Conservation (phyloP, 2,329 filamentous ascomycete species). For the Xylariaceae sp. region DNA sequence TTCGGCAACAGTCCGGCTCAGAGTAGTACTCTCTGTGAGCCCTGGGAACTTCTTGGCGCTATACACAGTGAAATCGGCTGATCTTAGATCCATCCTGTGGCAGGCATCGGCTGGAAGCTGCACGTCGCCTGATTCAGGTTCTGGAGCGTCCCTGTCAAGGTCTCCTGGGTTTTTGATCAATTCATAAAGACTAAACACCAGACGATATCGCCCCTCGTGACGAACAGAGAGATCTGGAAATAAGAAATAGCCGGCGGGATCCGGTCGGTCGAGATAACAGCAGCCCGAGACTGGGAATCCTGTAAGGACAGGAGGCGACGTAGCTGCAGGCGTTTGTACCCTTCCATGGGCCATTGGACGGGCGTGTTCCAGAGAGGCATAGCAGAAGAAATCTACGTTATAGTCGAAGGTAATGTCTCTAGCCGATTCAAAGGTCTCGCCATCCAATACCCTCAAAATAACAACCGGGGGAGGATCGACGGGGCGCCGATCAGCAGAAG, state of each 20-base stretch:
- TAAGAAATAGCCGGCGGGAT: constrained; percentile 87
- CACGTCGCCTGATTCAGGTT: constrained; percentile 42
- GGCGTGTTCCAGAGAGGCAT: constrained; percentile 86
- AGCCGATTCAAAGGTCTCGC: constrained; percentile 63
- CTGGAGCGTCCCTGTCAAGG: constrained; percentile 63
- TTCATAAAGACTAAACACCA: constrained; percentile 93
- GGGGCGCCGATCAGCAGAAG: constrained; percentile 85
- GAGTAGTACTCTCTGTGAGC: constrained; percentile 82
- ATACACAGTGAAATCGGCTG: constrained; percentile 83
- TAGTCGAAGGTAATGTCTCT: constrained; percentile 86
- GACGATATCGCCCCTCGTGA: constrained; percentile 90
- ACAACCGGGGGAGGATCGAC: constrained; percentile 96
- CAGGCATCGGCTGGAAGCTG: constrained; percentile 63
- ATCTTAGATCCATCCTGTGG: constrained; percentile 90
- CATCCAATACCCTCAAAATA: constrained; percentile 85
- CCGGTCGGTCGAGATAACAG: constrained; percentile 90
- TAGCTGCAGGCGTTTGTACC: constrained; percentile 69
- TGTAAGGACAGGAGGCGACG: constrained; percentile 83
- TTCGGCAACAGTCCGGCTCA: constrained; percentile 92
- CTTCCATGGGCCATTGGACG: constrained; percentile 83
- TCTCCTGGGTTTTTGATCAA: constrained; percentile 87
- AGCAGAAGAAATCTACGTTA: constrained; percentile 98
- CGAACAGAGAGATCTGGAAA: constrained; percentile 96
- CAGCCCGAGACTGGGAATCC: constrained; percentile 95
- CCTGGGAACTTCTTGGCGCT: constrained; percentile 99